Evolutionary conservation across 306 rosid genomes (phyloP).

Genomic region (Sesbania bispinosa): DNA sequence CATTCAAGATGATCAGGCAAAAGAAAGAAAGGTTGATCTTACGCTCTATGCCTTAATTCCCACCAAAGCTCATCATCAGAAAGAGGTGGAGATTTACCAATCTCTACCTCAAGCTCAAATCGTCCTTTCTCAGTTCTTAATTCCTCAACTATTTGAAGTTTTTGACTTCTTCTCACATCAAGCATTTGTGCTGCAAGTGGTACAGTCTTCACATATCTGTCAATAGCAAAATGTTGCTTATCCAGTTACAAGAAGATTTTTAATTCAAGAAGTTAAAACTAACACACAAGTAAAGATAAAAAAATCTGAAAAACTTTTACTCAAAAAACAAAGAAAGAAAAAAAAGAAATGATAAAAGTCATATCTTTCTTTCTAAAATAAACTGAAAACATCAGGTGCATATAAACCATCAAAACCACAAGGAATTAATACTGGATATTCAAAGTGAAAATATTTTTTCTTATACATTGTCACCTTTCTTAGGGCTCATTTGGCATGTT

Average conservation of each 20-base stretch:
- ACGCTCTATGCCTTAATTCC: constrained; percentile 86
- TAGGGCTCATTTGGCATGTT: not conserved
- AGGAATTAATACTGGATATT: not conserved
- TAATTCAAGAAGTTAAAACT: constrained; percentile 15
- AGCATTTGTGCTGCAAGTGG: constrained; percentile 95
- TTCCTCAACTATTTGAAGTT: constrained; percentile 74
- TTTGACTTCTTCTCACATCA: constrained; percentile 87
- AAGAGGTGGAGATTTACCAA: constrained; percentile 95
- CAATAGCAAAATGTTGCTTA: constrained; percentile 10
- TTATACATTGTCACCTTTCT: not conserved
- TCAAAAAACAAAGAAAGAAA: not conserved
- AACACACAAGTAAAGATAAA: constrained; percentile 14
- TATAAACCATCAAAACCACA: not conserved
- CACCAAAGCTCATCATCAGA: constrained; percentile 84
- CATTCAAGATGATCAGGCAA: constrained; percentile 24
- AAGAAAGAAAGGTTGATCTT: constrained; percentile 34
- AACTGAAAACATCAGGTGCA: not conserved
- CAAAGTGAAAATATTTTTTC: not conserved
- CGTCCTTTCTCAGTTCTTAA: constrained; percentile 65
- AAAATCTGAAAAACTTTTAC: not conserved
- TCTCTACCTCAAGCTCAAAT: constrained; percentile 77
- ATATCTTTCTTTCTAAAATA: not conserved
- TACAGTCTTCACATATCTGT: constrained; percentile 90
- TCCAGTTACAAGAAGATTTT: not conserved
- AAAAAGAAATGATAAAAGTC: not conserved